Evolutionary conservation across 305 asterid species (phyloP).

Genomic region (Solanum hybrid): DNA sequence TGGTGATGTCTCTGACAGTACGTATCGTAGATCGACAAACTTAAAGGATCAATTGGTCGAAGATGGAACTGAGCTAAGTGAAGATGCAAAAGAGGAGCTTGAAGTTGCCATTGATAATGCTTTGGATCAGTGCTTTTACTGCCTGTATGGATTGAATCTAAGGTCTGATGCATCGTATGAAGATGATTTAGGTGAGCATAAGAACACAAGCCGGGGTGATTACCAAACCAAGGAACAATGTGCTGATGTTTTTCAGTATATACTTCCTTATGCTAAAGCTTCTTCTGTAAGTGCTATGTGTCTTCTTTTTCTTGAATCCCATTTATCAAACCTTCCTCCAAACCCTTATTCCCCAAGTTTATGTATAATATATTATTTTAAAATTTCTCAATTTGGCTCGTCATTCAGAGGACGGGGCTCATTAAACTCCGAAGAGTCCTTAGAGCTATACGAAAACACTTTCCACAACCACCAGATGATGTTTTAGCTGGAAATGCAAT

Average conservation of each 20-base stretch:
- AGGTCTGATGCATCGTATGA: slow-evolving; percentile 90
- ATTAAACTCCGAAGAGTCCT: slow-evolving; percentile 84
- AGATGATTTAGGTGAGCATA: slow-evolving; percentile 82
- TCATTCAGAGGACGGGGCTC: slow-evolving; percentile 77
- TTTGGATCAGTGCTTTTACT: slow-evolving; percentile 92
- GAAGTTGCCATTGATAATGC: slow-evolving; percentile 85
- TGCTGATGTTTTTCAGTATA: slow-evolving; percentile 91
- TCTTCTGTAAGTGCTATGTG: slow-evolving; percentile 67
- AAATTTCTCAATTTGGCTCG: slow-evolving; percentile 2
- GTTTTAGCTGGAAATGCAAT: slow-evolving; percentile 78
- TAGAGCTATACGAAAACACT: slow-evolving; percentile 93
- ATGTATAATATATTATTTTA: background rate
- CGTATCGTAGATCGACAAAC: slow-evolving; percentile 18
- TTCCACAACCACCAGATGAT: slow-evolving; percentile 82
- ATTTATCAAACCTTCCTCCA: background rate
- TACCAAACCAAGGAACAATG: slow-evolving; percentile 99
- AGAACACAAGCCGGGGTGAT: slow-evolving; percentile 92
- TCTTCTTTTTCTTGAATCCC: slow-evolving; percentile 9
- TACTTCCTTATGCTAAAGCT: slow-evolving; percentile 95
- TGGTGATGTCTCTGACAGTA: slow-evolving; percentile 25
- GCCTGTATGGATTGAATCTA: slow-evolving; percentile 89
- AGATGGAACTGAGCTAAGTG: slow-evolving; percentile 46
- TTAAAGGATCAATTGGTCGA: slow-evolving; percentile 34
- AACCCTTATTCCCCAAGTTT: background rate
- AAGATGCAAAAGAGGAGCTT: slow-evolving; percentile 84